Evolutionary conservation across 495 filamentous ascomycete genomes (phyloP), one percentile per base, ranked within the genome.

Genomic region (Bathelium albidoporum): DNA sequence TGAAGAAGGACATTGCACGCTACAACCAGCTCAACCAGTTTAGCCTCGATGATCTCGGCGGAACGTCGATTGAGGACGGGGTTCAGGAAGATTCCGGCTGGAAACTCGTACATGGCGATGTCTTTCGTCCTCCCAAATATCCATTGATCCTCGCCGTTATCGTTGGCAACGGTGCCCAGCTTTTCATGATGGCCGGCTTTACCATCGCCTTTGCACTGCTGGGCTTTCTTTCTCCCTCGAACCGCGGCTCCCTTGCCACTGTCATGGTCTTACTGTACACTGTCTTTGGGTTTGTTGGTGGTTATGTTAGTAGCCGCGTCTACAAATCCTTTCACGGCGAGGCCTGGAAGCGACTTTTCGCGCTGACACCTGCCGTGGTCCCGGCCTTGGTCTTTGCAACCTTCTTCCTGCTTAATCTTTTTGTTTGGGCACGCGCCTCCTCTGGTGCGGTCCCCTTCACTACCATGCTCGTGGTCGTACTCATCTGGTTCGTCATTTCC

Each of bases 31-130:
- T 98, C 14, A 94, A 98, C 68, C 81, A 86, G 69, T 85, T 93
- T 73, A 87, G 87, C 69, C 76, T 96, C 32, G 91, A 96, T 43
- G 91, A 95, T 74, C 77, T 96, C 7, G 84, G 87, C 41, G 87
- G 86, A 0, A 87, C 83, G 32, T 84, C 83, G 10, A 75, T 91
- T 11, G 93, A 98, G 64, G 94, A 97, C 70, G 92, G 91, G 16
- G 89, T 97, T 1, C 91, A 96, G 71, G 94, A 98, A 73, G 94
- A 98, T 74, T 96, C 91, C 4, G 94, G 94, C 41, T 98, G 94
- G 94, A 98, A 98, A 76, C 78, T 98, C 52, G 92, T 98, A 0
- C 94, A 98, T 69, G 94, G 94, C 52, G 94, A 98, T 75, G 93
- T 98, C 44, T 98, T 98, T 81, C 85, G 94, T 45, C 85, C 89